These are phyloP conservation scores for Neonectria ditissima DNA, from an alignment of 2,329 filamentous ascomycete species.

Conservation along the genomic window DNA sequence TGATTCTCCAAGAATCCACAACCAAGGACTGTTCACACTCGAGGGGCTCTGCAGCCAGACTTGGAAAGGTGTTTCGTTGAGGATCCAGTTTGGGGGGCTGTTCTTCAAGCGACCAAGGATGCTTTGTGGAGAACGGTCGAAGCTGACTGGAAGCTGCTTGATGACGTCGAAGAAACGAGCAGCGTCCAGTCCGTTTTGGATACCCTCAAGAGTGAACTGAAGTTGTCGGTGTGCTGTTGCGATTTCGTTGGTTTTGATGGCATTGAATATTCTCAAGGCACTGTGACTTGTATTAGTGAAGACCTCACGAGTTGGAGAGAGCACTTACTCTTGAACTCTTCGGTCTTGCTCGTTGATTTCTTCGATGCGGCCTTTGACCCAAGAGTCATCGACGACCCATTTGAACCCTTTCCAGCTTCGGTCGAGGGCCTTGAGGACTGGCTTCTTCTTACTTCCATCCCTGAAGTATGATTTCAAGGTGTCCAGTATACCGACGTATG, in stretches of 20 bases:
- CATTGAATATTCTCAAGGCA: background rate
- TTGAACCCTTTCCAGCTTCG: conserved; percentile 1
- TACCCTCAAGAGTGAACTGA: background rate
- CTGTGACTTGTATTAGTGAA: background rate
- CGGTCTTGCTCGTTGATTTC: background rate
- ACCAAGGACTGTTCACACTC: background rate
- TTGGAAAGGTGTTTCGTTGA: background rate
- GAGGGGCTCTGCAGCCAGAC: background rate
- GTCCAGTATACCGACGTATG: background rate
- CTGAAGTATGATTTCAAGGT: background rate
- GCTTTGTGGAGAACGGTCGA: background rate
- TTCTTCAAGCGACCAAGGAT: background rate
- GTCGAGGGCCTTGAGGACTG: background rate
- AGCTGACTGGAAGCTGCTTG: background rate
- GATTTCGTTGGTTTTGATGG: background rate
- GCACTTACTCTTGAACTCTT: background rate
- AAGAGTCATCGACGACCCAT: background rate
- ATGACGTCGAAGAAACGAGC: background rate
- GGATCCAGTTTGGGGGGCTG: conserved; percentile 6
- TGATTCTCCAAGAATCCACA: conserved; percentile 7
- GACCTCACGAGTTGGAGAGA: background rate
- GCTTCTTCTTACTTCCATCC: background rate
- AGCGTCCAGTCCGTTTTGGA: background rate
- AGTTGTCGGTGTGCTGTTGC: background rate
- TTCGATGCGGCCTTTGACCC: background rate